Conservation (phyloP, 495 filamentous ascomycete species). For the Apodospora peruviana region DNA sequence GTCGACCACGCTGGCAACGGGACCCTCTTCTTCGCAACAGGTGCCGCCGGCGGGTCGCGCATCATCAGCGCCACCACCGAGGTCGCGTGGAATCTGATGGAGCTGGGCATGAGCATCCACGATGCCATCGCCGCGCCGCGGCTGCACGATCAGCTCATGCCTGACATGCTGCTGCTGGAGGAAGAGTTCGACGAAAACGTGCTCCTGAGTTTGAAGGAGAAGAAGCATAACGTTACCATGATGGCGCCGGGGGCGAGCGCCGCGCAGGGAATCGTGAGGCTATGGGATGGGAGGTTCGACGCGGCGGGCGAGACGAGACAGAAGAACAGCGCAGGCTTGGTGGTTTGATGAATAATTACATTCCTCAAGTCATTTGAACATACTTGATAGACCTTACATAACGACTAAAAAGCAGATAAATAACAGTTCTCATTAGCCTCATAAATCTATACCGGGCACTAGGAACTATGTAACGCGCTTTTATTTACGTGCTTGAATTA, state of each 20-base stretch:
- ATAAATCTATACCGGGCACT: too few species aligned
- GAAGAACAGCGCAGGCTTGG: constrained; percentile 63
- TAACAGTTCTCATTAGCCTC: background rate
- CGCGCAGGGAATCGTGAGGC: constrained; percentile 63
- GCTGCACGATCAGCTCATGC: constrained; percentile 79
- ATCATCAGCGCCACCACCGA: constrained; percentile 85
- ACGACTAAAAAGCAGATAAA: background rate
- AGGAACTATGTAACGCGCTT: too few species aligned
- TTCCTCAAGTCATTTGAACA: background rate
- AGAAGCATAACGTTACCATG: constrained; percentile 74
- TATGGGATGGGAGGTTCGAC: constrained; percentile 62
- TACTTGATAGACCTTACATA: background rate
- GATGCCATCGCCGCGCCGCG: constrained; percentile 62
- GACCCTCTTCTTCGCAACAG: constrained; percentile 62
- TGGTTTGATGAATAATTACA: constrained; percentile 38
- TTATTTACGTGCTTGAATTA: too few species aligned
- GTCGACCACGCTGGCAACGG: constrained; percentile 58
- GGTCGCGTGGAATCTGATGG: constrained; percentile 66
- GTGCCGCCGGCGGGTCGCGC: constrained; percentile 77
- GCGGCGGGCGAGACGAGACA: constrained; percentile 69
- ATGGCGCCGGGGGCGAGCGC: constrained; percentile 56
- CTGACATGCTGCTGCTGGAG: constrained; percentile 65
- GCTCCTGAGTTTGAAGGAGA: constrained; percentile 53
- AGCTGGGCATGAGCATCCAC: constrained; percentile 51
- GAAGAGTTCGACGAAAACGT: constrained; percentile 62